phyloP scores from a whole-genome alignment of 2,329 filamentous ascomycete species.

The Beauveria sp. region DNA sequence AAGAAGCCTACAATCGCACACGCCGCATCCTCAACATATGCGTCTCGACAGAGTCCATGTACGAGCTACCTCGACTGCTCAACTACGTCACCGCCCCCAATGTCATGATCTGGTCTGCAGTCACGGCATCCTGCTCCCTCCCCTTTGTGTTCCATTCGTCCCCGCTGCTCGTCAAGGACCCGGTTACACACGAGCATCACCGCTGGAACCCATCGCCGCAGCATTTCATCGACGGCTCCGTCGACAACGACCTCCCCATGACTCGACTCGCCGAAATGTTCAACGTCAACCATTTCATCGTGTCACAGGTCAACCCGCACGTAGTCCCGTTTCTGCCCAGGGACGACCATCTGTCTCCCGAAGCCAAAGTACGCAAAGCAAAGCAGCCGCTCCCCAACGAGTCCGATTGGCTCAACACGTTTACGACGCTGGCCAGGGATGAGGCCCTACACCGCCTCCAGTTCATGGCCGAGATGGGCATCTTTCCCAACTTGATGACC shows the following conservation, averaged over 20 bases:
- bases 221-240: conserved; percentile 88
- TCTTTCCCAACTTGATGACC: conserved; percentile 71
- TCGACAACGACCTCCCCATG: conserved; percentile 91
- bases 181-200: conserved; percentile 64
- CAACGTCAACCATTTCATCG: conserved; percentile 97
- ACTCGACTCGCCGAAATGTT: conserved; percentile 88
- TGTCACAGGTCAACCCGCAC: conserved; percentile 93
- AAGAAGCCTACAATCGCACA: conserved; percentile 93
- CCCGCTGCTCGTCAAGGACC: conserved; percentile 76
- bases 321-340: conserved; percentile 77
- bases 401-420: conserved; percentile 53
- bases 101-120: conserved; percentile 92
- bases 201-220: conserved; percentile 83
- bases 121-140: conserved; percentile 91
- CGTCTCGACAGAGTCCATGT: conserved; percentile 79
- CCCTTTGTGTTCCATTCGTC: conserved; percentile 78
- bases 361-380: conserved; percentile 19
- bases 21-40: conserved; percentile 88
- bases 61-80: conserved; percentile 77
- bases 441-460: conserved; percentile 77
- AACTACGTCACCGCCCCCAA: conserved; percentile 94
- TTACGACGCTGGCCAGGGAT: conserved; percentile 67
- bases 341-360: conserved; percentile 53
- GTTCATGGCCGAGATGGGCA: conserved; percentile 68
- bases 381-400: conserved; percentile 28